phyloP scores from a whole-genome alignment of 441 rosid genomes.

The Mallotus japonicus region DNA sequence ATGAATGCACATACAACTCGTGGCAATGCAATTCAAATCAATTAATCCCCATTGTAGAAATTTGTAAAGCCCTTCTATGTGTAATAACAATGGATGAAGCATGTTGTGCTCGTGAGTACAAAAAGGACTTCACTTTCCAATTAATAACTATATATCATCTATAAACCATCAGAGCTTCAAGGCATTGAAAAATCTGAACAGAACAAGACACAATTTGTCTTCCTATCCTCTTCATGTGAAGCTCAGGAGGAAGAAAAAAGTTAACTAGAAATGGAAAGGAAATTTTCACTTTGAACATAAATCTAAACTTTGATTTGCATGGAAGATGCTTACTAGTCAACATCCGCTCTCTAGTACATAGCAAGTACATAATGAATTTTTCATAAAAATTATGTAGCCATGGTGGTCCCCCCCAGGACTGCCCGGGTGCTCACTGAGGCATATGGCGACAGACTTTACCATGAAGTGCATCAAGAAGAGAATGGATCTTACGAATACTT shows the following conservation, averaged over 20 bases:
- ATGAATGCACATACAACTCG: neutral
- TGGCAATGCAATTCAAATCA: neutral
- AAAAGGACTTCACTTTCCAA: neutral
- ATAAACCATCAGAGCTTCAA: neutral
- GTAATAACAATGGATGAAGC: neutral
- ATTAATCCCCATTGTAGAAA: neutral
- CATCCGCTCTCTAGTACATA: neutral
- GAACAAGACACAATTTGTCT: neutral
- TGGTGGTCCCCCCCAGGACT: too few species aligned
- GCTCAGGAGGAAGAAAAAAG: neutral
- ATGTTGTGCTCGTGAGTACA: neutral
- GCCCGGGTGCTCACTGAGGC: too few species aligned
- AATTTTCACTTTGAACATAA: neutral
- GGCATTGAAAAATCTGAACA: neutral
- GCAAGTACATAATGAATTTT: neutral
- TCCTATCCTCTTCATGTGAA: constrained; percentile 1
- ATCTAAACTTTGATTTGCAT: neutral
- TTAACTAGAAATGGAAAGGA: neutral
- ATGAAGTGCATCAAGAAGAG: neutral
- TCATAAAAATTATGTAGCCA: neutral
- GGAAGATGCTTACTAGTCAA: constrained; percentile 4
- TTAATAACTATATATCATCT: neutral
- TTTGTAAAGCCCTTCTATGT: neutral
- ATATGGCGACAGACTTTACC: too few species aligned
- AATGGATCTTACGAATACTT: neutral